These are phyloP conservation scores for Chromera velia DNA, from an alignment of 73 alveolate genomes.

Conservation along the genomic window DNA sequence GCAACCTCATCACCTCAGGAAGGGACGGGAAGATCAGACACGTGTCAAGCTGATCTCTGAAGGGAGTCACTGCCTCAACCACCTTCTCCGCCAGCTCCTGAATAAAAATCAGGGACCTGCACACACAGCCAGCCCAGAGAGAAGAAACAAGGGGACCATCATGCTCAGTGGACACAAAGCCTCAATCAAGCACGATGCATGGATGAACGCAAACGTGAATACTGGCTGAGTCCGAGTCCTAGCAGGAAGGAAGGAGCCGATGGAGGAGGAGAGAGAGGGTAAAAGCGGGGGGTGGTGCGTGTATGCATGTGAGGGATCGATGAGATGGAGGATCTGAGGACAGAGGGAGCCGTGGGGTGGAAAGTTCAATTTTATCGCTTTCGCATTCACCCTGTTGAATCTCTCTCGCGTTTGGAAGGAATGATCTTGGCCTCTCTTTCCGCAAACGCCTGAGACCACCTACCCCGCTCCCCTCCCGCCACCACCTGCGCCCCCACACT, in stretches of 20 bases:
- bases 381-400: too few species aligned
- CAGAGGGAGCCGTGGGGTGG: too few species aligned
- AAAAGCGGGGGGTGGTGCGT: too few species aligned
- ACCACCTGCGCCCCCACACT: too few species aligned
- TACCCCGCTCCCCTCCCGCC: too few species aligned
- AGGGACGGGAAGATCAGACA: constrained; percentile 41
- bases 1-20: constrained; percentile 21
- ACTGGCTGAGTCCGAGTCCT: constrained; percentile 32
- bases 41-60: constrained; percentile 27
- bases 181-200: not conserved
- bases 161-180: not conserved
- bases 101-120: constrained; percentile 26
- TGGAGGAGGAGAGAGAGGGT: not conserved
- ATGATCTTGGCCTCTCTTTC: too few species aligned
- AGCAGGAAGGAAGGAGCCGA: not conserved
- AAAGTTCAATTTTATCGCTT: too few species aligned
- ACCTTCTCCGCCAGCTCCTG: constrained; percentile 47
- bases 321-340: too few species aligned
- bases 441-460: too few species aligned
- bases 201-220: constrained; percentile 23
- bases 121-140: not conserved
- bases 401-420: too few species aligned
- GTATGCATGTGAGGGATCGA: too few species aligned
- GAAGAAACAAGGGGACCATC: not conserved
- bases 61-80: constrained; percentile 28